Base-by-base conservation (phyloP, 352 stramenopile species). In the Globisporangium abappressorium region DNA sequence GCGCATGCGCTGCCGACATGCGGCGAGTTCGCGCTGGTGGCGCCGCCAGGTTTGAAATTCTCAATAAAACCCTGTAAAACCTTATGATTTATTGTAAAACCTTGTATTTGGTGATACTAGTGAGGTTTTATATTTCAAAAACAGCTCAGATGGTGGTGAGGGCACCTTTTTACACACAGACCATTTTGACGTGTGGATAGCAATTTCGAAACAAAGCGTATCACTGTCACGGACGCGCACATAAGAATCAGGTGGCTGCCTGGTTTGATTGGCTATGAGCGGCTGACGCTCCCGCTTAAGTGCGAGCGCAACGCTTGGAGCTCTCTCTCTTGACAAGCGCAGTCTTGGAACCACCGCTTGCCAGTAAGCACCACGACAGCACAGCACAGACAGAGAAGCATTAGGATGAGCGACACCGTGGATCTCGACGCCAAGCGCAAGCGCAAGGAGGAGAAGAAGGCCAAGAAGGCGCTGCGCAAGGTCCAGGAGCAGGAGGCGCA, bases 381-480 rank as follows among this genome's bases (percentile, higher is more conserved):
- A 61, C 15, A n/a, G 24, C 9, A 46, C 53, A 28, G 24, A 38
- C 18, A 33, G 2, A 36, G 36, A 14, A 53, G 14, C 24, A 55
- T 59, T 56, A 78, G 7, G 56, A 66, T 64, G 69, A 72, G 43
- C 38, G 65, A 28, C 30, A 24, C 65, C 58, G 57, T 73, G 26
- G 71, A 54, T 22, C 38, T 54, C 57, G 71, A 79, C 57, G 69
- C 71, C 46, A 88, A 85, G 56, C 54, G 30, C 24, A 38, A 73
- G 65, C 62, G 64, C 68, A 80, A 76, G 62, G 60, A 74, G 24
- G 70, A 73, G 70, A 76, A 82, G 68, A 76, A 79, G 64, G 38
- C 53, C 9, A 79, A 79, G 66, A 79, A 78, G 72, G 57, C 58
- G 43, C 64, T 78, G 71, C 77, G 73, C 57, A 89, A 85, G 73